Evolutionary conservation across 352 stramenopile genomes (phyloP).

Genomic region (Globisporangium splendens): DNA sequence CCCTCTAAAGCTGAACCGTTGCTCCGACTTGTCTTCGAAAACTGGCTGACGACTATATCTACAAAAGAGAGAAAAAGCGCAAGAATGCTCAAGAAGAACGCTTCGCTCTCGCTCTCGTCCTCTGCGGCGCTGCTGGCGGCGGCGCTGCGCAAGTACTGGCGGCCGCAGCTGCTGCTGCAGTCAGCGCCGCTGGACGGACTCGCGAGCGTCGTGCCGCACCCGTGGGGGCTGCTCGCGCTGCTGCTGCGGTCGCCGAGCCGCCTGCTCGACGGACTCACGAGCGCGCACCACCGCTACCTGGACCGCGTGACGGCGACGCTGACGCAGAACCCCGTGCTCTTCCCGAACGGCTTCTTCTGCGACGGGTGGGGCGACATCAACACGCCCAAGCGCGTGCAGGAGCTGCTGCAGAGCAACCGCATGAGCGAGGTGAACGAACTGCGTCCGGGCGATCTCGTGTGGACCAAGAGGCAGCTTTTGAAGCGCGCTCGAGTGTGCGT

Average conservation of each 20-base stretch:
- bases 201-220: slow-evolving; percentile 29
- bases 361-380: slow-evolving; percentile 77
- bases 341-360: slow-evolving; percentile 75
- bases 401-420: slow-evolving; percentile 56
- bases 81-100: not conserved
- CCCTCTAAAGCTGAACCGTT: not conserved
- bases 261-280: slow-evolving; percentile 55
- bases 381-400: slow-evolving; percentile 45
- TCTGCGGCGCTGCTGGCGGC: not conserved
- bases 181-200: slow-evolving; percentile 4
- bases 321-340: slow-evolving; percentile 73
- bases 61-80: not conserved
- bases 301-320: slow-evolving; percentile 63
- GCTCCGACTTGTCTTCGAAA: not conserved
- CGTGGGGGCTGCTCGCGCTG: slow-evolving; percentile 52
- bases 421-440: slow-evolving; percentile 58
- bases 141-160: slow-evolving; percentile 6
- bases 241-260: slow-evolving; percentile 58
- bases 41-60: not conserved
- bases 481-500: slow-evolving; percentile 33
- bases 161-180: slow-evolving; percentile 7
- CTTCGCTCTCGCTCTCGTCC: not conserved
- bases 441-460: slow-evolving; percentile 22
- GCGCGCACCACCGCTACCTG: slow-evolving; percentile 62
- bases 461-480: slow-evolving; percentile 23